These are phyloP conservation scores for Austroboletus novae-zelandiae DNA, from an alignment of 1,284 basidiomycete species.

Conservation along the genomic window DNA sequence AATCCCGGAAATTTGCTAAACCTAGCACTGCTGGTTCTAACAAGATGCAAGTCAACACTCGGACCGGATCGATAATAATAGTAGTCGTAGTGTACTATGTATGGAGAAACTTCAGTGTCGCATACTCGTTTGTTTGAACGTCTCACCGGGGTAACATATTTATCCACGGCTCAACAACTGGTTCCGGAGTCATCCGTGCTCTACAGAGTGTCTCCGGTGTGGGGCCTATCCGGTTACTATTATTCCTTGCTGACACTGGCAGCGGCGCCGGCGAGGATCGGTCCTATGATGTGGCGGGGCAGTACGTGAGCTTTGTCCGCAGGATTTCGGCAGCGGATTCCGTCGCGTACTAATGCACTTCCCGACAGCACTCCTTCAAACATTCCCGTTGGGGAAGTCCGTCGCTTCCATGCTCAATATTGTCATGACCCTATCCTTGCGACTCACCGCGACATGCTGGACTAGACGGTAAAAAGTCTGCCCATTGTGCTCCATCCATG, in stretches of 20 bases:
- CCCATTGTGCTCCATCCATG: not conserved
- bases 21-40: too few relatives aligned
- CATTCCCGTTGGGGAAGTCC: not conserved
- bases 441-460: not conserved
- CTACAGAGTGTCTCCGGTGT: not conserved
- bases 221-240: not conserved
- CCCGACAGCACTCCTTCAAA: not conserved
- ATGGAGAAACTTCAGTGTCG: too few relatives aligned
- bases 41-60: too few relatives aligned
- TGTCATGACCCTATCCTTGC: not conserved
- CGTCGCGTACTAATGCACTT: not conserved
- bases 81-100: too few relatives aligned
- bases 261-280: constrained; percentile 12
- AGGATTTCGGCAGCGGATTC: not conserved
- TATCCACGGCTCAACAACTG: not conserved
- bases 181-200: not conserved
- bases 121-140: too few relatives aligned
- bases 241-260: constrained; percentile 7
- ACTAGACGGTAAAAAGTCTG: not conserved
- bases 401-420: not conserved
- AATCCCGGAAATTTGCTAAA: too few relatives aligned
- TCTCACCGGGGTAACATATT: not conserved
- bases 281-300: not conserved
- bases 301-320: not conserved
- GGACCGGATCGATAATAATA: too few relatives aligned